Conservation (phyloP, 129 eudicot species). For the Flaveria sonorensis region DNA sequence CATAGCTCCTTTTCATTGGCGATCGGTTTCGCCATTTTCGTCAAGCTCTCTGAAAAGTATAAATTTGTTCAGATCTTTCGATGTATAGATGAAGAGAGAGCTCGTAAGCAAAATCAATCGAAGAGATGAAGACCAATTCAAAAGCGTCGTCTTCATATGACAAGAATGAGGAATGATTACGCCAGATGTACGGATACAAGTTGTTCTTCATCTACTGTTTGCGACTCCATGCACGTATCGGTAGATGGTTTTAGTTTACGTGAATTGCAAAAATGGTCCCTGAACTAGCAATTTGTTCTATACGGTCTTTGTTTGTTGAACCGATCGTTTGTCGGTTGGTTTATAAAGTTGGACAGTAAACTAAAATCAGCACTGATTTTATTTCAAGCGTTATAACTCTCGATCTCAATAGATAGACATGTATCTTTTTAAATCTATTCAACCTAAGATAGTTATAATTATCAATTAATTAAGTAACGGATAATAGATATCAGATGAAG, state of each 20-base stretch:
- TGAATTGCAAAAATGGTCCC: slow-evolving; percentile 9
- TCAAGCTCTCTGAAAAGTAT: slow-evolving; percentile 13
- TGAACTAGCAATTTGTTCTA: not conserved
- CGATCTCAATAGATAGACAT: too few species aligned
- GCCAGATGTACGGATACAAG: slow-evolving; percentile 39
- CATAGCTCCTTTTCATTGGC: slow-evolving; percentile 75
- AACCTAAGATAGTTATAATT: too few species aligned
- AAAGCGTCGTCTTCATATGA: slow-evolving; percentile 7
- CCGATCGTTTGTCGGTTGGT: too few species aligned
- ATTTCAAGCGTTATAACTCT: too few species aligned
- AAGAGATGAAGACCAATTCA: slow-evolving; percentile 27
- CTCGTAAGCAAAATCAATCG: slow-evolving; percentile 13
- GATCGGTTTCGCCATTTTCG: slow-evolving; percentile 76
- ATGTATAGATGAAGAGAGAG: not conserved
- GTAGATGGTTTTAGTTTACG: slow-evolving; percentile 19
- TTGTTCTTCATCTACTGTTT: slow-evolving; percentile 21
- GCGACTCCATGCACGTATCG: slow-evolving; percentile 34
- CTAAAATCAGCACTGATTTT: too few species aligned
- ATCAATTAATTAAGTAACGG: too few species aligned
- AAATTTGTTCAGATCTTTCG: slow-evolving; percentile 15
- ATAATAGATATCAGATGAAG: too few species aligned
- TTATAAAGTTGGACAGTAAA: too few species aligned
- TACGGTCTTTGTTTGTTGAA: too few species aligned
- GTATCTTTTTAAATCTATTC: too few species aligned
- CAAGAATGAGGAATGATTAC: slow-evolving; percentile 4